Evolutionary conservation across 2,329 filamentous ascomycete genomes (phyloP).

Genomic region (Cercospora zeae-maydis): DNA sequence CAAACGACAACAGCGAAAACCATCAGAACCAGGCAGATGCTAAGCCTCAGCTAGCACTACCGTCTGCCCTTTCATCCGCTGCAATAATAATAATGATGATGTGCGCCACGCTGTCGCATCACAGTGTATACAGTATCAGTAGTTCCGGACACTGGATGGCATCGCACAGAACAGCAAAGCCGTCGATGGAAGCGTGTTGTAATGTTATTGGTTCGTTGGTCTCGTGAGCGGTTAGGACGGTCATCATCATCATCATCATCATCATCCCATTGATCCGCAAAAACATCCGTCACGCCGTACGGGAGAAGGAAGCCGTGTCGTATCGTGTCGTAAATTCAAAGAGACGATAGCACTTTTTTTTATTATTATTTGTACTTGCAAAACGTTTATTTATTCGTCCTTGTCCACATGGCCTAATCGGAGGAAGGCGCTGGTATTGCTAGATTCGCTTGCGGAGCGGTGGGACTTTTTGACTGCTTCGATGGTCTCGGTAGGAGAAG

Average conservation of each 20-base stretch:
- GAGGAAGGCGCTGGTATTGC: constrained; percentile 19
- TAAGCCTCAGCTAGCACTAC: too few relatives aligned
- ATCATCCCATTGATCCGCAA: not conserved
- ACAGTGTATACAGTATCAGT: too few relatives aligned
- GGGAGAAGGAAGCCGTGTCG: not conserved
- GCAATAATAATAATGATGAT: too few relatives aligned
- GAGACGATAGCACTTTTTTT: too few relatives aligned
- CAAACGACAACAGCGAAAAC: too few relatives aligned
- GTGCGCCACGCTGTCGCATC: too few relatives aligned
- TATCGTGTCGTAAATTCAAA: too few relatives aligned
- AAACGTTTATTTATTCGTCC: not conserved
- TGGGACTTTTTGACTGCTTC: constrained; percentile 19
- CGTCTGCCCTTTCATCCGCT: too few relatives aligned
- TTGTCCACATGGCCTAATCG: constrained; percentile 18
- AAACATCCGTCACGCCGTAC: constrained; percentile 3
- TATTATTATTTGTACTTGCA: too few relatives aligned
- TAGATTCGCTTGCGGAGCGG: constrained; percentile 22
- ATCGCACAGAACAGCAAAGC: not conserved
- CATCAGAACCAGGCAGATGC: too few relatives aligned
- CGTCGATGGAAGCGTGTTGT: not conserved
- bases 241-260: too few relatives aligned
- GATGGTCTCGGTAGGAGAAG: constrained; percentile 9
- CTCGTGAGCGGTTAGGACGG: not conserved
- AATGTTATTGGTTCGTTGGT: not conserved
- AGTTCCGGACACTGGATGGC: too few relatives aligned